Evolutionary conservation across 306 rosid species (phyloP).

Genomic region (Trifolium fragiferum): DNA sequence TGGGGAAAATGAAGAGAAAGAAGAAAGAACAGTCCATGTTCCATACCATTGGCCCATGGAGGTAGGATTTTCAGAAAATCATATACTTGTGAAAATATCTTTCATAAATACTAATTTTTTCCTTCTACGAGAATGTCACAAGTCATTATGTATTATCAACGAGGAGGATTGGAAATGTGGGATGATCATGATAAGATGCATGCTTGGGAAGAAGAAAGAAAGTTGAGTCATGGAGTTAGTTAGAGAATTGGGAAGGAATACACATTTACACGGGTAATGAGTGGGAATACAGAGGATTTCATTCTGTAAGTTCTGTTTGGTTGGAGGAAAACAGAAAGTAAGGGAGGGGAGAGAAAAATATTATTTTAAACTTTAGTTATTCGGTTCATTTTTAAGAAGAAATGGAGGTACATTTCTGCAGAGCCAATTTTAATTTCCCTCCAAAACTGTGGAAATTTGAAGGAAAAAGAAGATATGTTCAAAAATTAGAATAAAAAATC

Average conservation of each 20-base stretch:
- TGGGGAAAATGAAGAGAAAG: not conserved
- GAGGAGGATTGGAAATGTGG: slow-evolving; percentile 18
- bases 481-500: not conserved
- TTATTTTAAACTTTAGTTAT: not conserved
- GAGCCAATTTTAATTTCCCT: not conserved
- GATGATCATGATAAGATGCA: not conserved
- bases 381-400: not conserved
- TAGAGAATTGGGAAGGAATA: not conserved
- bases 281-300: not conserved
- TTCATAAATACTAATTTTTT: slow-evolving; percentile 25
- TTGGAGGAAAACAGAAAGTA: not conserved
- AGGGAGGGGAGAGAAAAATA: not conserved
- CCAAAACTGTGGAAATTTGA: not conserved
- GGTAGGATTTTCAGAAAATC: not conserved
- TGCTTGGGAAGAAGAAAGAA: not conserved
- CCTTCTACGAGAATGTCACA: slow-evolving; percentile 1
- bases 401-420: not conserved
- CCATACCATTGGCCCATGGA: slow-evolving; percentile 3
- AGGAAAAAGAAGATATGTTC: not conserved
- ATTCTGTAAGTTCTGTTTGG: not conserved
- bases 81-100: not conserved
- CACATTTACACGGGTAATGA: not conserved
- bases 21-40: slow-evolving; percentile 11
- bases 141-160: not conserved
- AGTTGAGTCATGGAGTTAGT: not conserved